Conservation (phyloP, 1,284 basidiomycete genomes). For the Apiotrichum laibachii region DNA sequence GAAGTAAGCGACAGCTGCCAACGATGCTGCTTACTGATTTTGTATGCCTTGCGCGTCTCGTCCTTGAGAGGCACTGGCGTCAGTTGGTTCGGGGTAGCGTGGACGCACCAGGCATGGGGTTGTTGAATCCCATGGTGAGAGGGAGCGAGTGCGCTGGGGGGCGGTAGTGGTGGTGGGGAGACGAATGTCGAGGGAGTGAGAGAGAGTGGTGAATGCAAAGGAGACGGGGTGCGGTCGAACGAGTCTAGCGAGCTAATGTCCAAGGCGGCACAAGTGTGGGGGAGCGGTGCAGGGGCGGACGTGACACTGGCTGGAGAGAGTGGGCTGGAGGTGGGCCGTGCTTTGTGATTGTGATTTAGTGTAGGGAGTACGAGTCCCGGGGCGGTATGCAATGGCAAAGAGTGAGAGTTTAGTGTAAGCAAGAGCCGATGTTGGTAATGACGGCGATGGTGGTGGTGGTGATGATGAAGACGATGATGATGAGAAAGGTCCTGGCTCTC, state of each 20-base stretch:
- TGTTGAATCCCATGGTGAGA: conserved; percentile 46
- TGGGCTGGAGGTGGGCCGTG: too few relatives aligned
- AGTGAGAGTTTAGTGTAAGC: background rate
- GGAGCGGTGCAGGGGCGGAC: background rate
- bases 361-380: background rate
- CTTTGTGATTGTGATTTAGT: too few relatives aligned
- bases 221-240: background rate
- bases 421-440: background rate
- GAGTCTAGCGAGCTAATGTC: background rate
- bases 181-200: background rate
- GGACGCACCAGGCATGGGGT: conserved; percentile 46
- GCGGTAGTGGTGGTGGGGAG: background rate
- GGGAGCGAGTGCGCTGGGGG: background rate
- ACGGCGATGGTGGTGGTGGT: background rate
- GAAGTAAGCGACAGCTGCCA: background rate
- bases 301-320: background rate
- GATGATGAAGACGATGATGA: too few relatives aligned
- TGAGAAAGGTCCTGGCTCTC: too few relatives aligned
- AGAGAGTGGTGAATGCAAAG: too few relatives aligned
- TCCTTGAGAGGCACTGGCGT: conserved; percentile 51
- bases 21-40: conserved; percentile 44
- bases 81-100: background rate
- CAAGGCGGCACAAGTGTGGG: too few relatives aligned
- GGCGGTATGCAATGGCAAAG: background rate
- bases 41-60: conserved; percentile 58